Conservation (phyloP, 78 protist species). For the slime mould (Dictyostelium discoideum) region DNA sequence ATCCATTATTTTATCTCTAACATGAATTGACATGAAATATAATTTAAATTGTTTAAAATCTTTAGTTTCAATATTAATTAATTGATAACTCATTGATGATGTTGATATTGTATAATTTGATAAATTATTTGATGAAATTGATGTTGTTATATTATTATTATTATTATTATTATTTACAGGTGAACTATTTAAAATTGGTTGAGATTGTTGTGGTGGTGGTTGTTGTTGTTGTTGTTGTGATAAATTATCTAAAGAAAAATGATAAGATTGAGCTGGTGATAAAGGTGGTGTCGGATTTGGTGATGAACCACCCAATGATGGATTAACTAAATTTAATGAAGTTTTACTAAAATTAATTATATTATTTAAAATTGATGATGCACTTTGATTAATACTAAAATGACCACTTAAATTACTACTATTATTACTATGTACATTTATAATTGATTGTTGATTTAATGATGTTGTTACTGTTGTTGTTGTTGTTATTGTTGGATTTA, state of each 20-base stretch:
- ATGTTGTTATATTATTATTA: background rate
- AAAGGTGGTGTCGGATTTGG: background rate
- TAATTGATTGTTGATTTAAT: background rate
- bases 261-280: constrained; percentile 1
- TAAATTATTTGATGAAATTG: background rate
- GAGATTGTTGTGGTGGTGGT: background rate
- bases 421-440: background rate
- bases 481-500: background rate
- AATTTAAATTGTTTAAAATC: constrained; percentile 27
- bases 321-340: background rate
- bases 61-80: constrained; percentile 12
- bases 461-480: background rate
- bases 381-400: background rate
- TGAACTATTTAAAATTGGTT: background rate
- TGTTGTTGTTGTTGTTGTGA: background rate
- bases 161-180: background rate
- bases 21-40: background rate
- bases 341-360: constrained; percentile 3
- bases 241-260: background rate
- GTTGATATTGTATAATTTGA: background rate
- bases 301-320: background rate
- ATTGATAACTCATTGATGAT: background rate
- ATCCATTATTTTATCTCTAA: constrained; percentile 30
- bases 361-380: background rate
- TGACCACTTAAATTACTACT: background rate